These are phyloP conservation scores for Calvatia gigantea DNA, from an alignment of 768 basidiomycete species.

Conservation along the genomic window DNA sequence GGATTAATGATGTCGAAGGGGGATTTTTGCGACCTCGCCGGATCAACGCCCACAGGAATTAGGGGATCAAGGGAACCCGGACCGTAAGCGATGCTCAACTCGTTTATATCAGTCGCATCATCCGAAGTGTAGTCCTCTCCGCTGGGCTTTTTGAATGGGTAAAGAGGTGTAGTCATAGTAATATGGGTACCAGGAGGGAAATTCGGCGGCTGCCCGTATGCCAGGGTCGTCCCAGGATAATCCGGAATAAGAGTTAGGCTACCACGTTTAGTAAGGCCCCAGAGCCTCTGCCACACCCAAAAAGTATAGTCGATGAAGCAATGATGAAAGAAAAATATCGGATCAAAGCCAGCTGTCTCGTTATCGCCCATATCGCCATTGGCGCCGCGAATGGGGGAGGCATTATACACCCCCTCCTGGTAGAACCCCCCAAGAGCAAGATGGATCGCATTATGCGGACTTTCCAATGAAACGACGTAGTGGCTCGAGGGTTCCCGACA, in stretches of 20 bases:
- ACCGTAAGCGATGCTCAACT: neutral
- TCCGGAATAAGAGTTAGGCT: neutral
- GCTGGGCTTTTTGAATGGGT: slow-evolving; percentile 3
- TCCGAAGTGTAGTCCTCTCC: slow-evolving; percentile 2
- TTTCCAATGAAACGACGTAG: slow-evolving; percentile 1
- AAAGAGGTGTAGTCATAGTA: neutral
- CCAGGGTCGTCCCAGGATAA: slow-evolving; percentile 3
- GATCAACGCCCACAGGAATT: neutral
- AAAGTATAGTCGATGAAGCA: neutral
- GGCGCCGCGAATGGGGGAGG: neutral
- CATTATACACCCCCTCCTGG: slow-evolving; percentile 2
- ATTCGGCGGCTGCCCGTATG: neutral
- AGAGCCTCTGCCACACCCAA: neutral
- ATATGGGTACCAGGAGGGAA: neutral
- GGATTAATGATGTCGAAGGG: no score
- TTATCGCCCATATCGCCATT: slow-evolving; percentile 1
- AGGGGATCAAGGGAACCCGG: neutral
- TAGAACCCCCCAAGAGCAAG: slow-evolving; percentile 5
- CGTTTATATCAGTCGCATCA: neutral
- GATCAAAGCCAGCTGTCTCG: neutral
- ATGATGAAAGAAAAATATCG: slow-evolving; percentile 2
- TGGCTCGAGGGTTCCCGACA: no score
- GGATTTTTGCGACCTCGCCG: no score
- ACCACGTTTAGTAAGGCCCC: neutral
- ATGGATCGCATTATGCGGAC: slow-evolving; percentile 3